phyloP scores from a whole-genome alignment of 2,329 filamentous ascomycete species.

The Ophiostoma tasmaniense region DNA sequence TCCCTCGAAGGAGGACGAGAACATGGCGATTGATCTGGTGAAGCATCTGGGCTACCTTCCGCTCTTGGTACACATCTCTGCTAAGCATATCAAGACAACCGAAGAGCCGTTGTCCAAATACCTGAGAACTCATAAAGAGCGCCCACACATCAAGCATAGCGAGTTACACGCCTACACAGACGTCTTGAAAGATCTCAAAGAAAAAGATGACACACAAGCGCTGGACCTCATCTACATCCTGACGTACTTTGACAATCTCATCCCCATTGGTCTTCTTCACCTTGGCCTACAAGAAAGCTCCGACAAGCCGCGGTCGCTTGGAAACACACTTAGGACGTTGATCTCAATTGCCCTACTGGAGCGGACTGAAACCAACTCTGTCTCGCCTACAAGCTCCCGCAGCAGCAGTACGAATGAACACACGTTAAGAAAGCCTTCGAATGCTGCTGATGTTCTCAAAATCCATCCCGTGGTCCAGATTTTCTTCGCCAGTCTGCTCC shows the following conservation, averaged over 20 bases:
- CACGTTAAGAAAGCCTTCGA: background rate
- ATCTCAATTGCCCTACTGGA: slow-evolving; percentile 46
- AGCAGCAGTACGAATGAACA: slow-evolving; percentile 20
- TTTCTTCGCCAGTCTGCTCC: slow-evolving; percentile 42
- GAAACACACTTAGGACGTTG: slow-evolving; percentile 41
- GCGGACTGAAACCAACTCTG: slow-evolving; percentile 38
- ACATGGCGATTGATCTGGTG: slow-evolving; percentile 51
- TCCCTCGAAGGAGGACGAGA: slow-evolving; percentile 46
- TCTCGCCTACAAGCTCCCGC: slow-evolving; percentile 35
- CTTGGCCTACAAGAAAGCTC: slow-evolving; percentile 40
- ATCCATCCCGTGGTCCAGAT: slow-evolving; percentile 45
- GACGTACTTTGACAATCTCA: slow-evolving; percentile 55
- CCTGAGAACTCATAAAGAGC: slow-evolving; percentile 46
- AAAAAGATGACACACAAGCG: slow-evolving; percentile 42
- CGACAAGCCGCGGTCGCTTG: slow-evolving; percentile 31
- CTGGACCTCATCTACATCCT: slow-evolving; percentile 57
- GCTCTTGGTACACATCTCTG: slow-evolving; percentile 59
- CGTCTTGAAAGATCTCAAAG: slow-evolving; percentile 40
- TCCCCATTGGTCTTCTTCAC: slow-evolving; percentile 57
- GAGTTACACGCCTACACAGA: slow-evolving; percentile 39
- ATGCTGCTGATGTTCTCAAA: slow-evolving; percentile 42
- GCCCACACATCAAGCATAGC: slow-evolving; percentile 40
- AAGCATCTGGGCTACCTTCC: slow-evolving; percentile 56
- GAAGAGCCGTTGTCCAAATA: slow-evolving; percentile 54
- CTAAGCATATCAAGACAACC: slow-evolving; percentile 52